Conservation (phyloP, 495 filamentous ascomycete genomes). For the Rostrohypoxylon terebratum region DNA sequence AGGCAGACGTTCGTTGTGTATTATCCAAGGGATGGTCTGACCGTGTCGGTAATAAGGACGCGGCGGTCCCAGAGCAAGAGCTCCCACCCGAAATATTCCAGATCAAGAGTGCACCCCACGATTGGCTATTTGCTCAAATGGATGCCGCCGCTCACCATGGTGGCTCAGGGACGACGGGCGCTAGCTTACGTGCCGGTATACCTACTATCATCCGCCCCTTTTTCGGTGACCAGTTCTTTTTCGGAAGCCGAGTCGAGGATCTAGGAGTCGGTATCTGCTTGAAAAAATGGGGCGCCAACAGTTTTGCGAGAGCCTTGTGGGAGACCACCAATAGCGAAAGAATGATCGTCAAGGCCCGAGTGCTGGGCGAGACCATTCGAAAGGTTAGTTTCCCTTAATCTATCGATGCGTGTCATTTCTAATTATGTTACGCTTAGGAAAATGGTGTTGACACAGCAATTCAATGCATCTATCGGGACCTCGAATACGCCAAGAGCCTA, state of each 20-base stretch:
- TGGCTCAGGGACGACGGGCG: conserved; percentile 94
- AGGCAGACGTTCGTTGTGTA: conserved; percentile 94
- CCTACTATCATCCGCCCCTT: conserved; percentile 97
- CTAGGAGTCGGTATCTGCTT: conserved; percentile 91
- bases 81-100: conserved; percentile 85
- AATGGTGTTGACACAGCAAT: conserved; percentile 90
- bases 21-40: conserved; percentile 99
- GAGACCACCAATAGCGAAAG: conserved; percentile 86
- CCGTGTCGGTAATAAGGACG: conserved; percentile 65
- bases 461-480: conserved; percentile 91
- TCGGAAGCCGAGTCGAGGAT: conserved; percentile 87
- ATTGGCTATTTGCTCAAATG: conserved; percentile 95
- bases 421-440: conserved; percentile 67
- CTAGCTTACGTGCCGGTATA: conserved; percentile 89
- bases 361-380: conserved; percentile 87
- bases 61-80: conserved; percentile 69
- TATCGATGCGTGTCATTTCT: conserved; percentile 21
- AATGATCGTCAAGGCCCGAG: conserved; percentile 87
- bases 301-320: conserved; percentile 90
- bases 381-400: conserved; percentile 67
- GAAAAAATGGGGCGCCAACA: conserved; percentile 84
- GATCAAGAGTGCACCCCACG: conserved; percentile 92
- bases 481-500: conserved; percentile 93
- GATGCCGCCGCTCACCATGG: conserved; percentile 96
- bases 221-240: conserved; percentile 98